Evolutionary conservation across 2,329 filamentous ascomycete species (phyloP).

Genomic region (Monascus ruber): DNA sequence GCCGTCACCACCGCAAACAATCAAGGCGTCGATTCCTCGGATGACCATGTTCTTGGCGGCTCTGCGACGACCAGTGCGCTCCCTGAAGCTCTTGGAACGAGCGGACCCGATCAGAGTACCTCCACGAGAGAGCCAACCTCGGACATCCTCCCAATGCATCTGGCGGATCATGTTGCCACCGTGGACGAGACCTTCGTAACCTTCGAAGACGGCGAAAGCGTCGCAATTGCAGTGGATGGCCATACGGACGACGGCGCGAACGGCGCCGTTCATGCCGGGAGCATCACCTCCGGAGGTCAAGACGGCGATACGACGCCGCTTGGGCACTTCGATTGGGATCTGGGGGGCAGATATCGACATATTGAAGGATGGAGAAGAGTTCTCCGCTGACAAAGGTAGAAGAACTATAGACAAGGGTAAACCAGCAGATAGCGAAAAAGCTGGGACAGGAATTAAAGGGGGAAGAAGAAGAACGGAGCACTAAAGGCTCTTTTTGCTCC

Average conservation of each 20-base stretch:
- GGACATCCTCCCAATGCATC: conserved; percentile 87
- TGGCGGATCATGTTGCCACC: conserved; percentile 79
- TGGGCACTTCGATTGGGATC: conserved; percentile 27
- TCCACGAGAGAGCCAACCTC: conserved; percentile 86
- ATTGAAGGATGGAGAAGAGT: neutral
- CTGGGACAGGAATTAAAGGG: neutral
- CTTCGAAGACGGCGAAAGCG: conserved; percentile 75
- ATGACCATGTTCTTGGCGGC: conserved; percentile 92
- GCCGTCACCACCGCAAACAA: conserved; percentile 95
- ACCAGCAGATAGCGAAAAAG: neutral
- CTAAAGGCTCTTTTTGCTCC: neutral
- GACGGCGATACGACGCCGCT: conserved; percentile 63
- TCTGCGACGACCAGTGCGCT: conserved; percentile 68
- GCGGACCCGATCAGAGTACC: conserved; percentile 95
- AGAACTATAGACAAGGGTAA: neutral
- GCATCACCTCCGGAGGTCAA: conserved; percentile 94
- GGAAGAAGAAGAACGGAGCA: neutral
- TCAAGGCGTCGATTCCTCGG: conserved; percentile 85
- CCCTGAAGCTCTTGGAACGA: conserved; percentile 82
- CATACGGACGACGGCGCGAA: conserved; percentile 84
- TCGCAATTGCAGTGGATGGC: conserved; percentile 75
- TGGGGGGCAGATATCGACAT: conserved; percentile 14
- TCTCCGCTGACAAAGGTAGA: neutral
- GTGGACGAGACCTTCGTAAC: conserved; percentile 87
- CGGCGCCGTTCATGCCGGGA: conserved; percentile 87